A percentile compares a stretch with the other conserved stretches of the same genome.
These are phyloP conservation scores for Smithsoniella earleae DNA, from an alignment of 163 green algal species.

Conservation along the genomic window DNA sequence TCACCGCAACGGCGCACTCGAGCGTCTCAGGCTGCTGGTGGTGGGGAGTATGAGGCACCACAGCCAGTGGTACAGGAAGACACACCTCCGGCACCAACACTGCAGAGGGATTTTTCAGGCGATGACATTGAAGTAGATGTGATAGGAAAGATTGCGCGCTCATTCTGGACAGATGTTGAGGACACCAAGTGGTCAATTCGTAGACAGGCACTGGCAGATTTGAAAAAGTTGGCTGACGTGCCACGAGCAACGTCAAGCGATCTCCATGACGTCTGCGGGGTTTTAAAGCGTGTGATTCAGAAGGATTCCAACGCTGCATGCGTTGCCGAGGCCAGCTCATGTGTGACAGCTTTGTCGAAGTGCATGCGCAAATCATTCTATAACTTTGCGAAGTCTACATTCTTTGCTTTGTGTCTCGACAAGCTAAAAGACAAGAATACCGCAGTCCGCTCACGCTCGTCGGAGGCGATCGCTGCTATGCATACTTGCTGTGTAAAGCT, in stretches of 20 bases:
- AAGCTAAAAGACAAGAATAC: constrained; percentile 91
- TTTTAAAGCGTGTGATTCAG: constrained; percentile 26
- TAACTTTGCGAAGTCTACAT: constrained; percentile 36
- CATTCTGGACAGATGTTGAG: constrained; percentile 20
- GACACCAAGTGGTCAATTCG: neutral
- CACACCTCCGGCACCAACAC: neutral
- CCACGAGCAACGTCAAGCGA: neutral
- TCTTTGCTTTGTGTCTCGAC: constrained; percentile 61
- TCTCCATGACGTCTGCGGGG: neutral
- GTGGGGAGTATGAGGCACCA: neutral
- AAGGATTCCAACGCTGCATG: constrained; percentile 56
- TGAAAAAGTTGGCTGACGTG: neutral
- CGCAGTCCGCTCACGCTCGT: constrained; percentile 40
- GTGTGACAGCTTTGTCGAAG: constrained; percentile 54
- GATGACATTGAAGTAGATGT: constrained; percentile 11
- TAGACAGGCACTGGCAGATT: neutral
- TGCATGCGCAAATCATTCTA: constrained; percentile 62
- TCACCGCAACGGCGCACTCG: neutral
- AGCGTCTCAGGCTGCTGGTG: neutral
- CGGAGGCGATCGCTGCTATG: constrained; percentile 47
- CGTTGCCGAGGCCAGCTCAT: constrained; percentile 64
- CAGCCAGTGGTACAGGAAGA: neutral
- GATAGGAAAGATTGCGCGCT: neutral
- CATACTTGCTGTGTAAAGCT: constrained; percentile 64
- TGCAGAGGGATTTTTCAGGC: neutral